Percentiles rank a stretch among this genome's conserved stretches.
Evolutionary conservation across 2,329 filamentous ascomycete genomes (phyloP).

Genomic region (Myotisia sp.): DNA sequence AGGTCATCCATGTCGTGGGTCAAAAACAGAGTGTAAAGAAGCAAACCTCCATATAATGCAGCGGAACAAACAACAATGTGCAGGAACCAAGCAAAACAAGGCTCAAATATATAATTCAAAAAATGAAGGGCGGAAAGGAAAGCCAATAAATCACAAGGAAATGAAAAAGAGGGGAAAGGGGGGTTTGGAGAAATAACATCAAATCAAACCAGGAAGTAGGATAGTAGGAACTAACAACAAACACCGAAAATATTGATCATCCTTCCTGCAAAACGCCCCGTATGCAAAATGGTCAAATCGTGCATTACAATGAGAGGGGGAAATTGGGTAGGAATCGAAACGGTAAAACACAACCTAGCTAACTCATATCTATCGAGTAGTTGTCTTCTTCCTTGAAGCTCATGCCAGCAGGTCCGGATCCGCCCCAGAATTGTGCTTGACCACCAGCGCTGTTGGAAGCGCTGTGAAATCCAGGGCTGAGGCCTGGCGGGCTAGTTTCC

Average conservation of each 20-base stretch:
- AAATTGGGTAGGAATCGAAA: neutral
- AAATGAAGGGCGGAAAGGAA: too few species aligned
- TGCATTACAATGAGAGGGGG: neutral
- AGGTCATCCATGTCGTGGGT: too few species aligned
- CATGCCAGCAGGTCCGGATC: slow-evolving; percentile 41
- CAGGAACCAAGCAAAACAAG: too few species aligned
- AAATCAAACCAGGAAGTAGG: too few species aligned
- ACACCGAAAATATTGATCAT: neutral
- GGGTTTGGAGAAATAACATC: too few species aligned
- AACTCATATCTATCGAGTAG: slow-evolving; percentile 61
- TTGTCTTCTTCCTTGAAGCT: slow-evolving; percentile 93
- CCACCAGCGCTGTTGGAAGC: slow-evolving; percentile 46
- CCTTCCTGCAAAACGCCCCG: neutral
- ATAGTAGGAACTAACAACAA: neutral
- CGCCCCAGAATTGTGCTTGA: slow-evolving; percentile 41
- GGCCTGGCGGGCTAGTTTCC: slow-evolving; percentile 43
- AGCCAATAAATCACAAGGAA: neutral
- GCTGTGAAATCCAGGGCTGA: slow-evolving; percentile 57
- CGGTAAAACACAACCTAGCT: slow-evolving; percentile 7
- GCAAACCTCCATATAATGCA: too few species aligned
- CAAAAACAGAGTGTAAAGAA: too few species aligned
- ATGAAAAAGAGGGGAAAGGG: neutral
- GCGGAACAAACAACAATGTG: too few species aligned
- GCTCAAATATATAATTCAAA: too few species aligned
- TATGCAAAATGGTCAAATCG: too few species aligned